These are phyloP conservation scores for Colletotrichum falcatum DNA, from an alignment of 2,329 filamentous ascomycete genomes.

Conservation along the genomic window DNA sequence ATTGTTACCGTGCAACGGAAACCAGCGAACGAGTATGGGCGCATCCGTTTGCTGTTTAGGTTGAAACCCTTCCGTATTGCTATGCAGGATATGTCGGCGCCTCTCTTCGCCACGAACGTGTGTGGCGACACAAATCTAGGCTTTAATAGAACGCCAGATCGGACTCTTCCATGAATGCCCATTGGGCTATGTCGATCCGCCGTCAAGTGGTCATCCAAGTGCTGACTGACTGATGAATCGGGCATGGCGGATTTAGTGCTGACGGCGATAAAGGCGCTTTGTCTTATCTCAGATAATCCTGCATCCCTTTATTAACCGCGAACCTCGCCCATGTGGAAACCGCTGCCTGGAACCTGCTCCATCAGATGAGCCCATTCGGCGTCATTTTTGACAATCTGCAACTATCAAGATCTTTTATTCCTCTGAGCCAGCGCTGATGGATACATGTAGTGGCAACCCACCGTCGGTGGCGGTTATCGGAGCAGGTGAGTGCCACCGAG, in stretches of 20 bases:
- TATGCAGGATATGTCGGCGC: not conserved
- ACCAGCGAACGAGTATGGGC: not conserved
- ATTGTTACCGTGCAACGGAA: too few species aligned
- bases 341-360: too few species aligned
- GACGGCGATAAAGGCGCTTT: not conserved
- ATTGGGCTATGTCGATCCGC: not conserved
- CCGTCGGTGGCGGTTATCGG: slow-evolving; percentile 44
- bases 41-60: not conserved
- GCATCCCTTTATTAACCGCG: not conserved
- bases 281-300: not conserved
- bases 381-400: not conserved
- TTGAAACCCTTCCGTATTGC: not conserved
- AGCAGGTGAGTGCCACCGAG: slow-evolving; percentile 38
- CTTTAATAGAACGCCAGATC: not conserved
- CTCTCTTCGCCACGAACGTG: not conserved
- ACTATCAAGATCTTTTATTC: rapidly evolving
- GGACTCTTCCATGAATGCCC: not conserved
- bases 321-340: not conserved
- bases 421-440: not conserved
- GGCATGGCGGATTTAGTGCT: slow-evolving; percentile 2
- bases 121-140: not conserved
- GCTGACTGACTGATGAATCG: not conserved
- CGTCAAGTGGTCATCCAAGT: not conserved
- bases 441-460: not conserved
- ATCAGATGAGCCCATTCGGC: not conserved